Base-by-base conservation (phyloP, 805 yeast species). In the Ogataea corticis region DNA sequence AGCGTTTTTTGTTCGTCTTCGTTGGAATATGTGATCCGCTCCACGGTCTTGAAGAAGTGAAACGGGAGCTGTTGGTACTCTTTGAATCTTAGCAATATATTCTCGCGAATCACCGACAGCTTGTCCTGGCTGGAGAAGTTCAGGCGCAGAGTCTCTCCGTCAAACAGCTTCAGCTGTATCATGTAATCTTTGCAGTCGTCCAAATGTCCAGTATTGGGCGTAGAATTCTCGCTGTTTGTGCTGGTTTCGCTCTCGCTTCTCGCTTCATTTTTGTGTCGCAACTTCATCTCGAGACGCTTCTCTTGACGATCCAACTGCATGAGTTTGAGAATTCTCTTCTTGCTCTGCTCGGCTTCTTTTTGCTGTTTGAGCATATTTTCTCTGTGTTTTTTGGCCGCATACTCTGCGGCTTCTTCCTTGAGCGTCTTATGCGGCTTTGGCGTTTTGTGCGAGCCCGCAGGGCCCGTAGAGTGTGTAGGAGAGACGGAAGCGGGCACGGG, bases 1-100 rank as follows among this genome's bases (percentile, higher is more conserved):
- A 90, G 67, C 2, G 80, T 66, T 47, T 66, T 55, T 45, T 73
- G 72, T 54, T 89, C 92, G 40, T 84, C 85, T 0, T 79, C 76
- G 3, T 73, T 76, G 2, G 81, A 67, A 49, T 84, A 89, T 0
- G 84, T 77, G 4, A 79, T 72, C 46, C 86, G 75, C 16, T 88
- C 91, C 37, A 79, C 70, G 4, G 73, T 71, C 41, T 75, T 74
- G 45, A 66, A 72, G 44, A 82, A 80, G 45, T 72, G 71, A 39
- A 77, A 77, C 2, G 82, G 76, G 4, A 60, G 45, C 34, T 69
- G 70, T 51, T 79, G 70, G 52, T 77, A 80, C 71, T 62, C 86
- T 61, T 61, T 65, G 39, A 54, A 51, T 42, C 73, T 71, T 4
- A 51, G 54, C 46, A 82, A 82, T 9, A 86, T 64, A 81, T 84